Base-by-base conservation (phyloP, 2,329 filamentous ascomycete genomes). In the Paraconiothyrium sp. region DNA sequence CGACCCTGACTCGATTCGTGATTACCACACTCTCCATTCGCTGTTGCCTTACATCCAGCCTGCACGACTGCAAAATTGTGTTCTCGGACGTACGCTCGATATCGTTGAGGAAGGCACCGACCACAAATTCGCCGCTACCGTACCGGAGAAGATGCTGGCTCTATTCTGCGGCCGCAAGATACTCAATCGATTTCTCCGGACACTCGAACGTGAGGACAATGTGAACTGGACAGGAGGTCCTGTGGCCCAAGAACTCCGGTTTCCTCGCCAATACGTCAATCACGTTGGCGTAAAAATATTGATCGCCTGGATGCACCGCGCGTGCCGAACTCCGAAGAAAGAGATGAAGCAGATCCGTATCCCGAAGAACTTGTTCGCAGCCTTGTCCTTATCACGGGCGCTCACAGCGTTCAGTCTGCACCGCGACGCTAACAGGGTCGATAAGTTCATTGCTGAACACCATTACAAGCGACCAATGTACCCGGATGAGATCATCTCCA, bases 291-390 rank as follows among this genome's bases (percentile, higher is more conserved):
- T 71, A 10, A 67, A 50, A 5, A 62, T 68, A 8, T 32, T 75
- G 7, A 20, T 72, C 6, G 44, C 66, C 1, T 75, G 72, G 71
- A 73, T 75, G 71, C 47, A 39, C 1, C 64, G 67, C 6, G 72
- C 71, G 2, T 74, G 71, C 48, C 54, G 55, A 2, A 34, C 22
- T 1, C 32, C 52, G 11, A 63, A 64, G 62, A 30, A 30, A 3
- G 39, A 22, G 7, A 69, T 69, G 61, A 43, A 61, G 24, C 64
- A 59, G 22, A 61, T 75, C 4, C 54, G 39, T 7, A 50, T 69
- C 6, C 72, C 71, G 0, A 51, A 50, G 1, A 68, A 69, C 11
- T 54, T 61, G 1, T 71, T 72, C 35, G 67, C 64, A 4, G 68
- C 72, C 0, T 70, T 70, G 30, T 69, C 66, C 1, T 64, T 75